These are phyloP conservation scores for Cladophialophora yegresii DNA, from an alignment of 2,329 filamentous ascomycete species.

Conservation along the genomic window DNA sequence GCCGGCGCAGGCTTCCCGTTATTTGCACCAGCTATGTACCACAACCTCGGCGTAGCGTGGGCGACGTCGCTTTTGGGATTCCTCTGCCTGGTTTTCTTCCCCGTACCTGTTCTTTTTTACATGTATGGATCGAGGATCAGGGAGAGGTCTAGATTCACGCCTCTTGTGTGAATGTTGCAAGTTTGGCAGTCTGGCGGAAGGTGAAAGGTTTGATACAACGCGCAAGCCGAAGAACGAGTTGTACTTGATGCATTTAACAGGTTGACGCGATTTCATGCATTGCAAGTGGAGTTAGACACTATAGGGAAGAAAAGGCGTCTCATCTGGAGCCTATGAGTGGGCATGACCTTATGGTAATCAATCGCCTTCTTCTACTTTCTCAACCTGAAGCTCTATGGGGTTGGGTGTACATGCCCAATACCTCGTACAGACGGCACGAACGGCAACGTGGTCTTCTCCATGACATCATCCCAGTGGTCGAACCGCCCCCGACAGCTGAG, in stretches of 20 bases:
- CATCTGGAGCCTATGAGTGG: not conserved
- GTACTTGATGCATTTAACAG: not conserved
- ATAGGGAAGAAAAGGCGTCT: not conserved
- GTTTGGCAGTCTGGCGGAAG: not conserved
- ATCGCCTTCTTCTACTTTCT: not conserved
- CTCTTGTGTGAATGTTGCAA: constrained; percentile 3
- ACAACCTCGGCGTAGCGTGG: constrained; percentile 45
- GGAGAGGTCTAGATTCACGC: constrained; percentile 46
- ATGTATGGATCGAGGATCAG: constrained; percentile 51
- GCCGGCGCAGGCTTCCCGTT: constrained; percentile 43
- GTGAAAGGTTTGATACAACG: not conserved
- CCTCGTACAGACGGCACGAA: too few relatives aligned
- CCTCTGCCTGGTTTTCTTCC: constrained; percentile 46
- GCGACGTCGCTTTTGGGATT: constrained; percentile 46
- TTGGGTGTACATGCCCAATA: too few relatives aligned
- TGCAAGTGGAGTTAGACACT: not conserved
- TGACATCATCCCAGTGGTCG: too few relatives aligned
- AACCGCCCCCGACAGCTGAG: too few relatives aligned
- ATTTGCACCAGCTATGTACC: constrained; percentile 41
- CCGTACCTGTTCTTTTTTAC: constrained; percentile 54
- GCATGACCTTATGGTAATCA: not conserved
- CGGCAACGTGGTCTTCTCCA: too few relatives aligned
- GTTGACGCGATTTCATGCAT: not conserved
- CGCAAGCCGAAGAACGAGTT: not conserved
- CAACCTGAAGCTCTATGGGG: not conserved